Evolutionary conservation across 169 alveolate species (phyloP).

Genomic region (Plasmodium blacklocki): DNA sequence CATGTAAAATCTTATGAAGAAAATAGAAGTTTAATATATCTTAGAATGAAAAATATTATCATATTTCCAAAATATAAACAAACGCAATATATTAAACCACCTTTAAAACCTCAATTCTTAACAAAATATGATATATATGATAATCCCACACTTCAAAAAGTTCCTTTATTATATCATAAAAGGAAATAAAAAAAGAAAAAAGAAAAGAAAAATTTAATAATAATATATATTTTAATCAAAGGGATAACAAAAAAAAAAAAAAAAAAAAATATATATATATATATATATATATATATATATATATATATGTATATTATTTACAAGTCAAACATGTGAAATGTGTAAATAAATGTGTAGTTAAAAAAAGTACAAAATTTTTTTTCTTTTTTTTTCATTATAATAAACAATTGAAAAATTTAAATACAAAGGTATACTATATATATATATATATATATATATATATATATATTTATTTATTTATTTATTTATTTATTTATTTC

Average conservation of each 20-base stretch:
- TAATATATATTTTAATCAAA: too few species aligned
- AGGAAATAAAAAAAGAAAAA: conserved; percentile 1
- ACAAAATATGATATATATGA: conserved; percentile 86
- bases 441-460: too few species aligned
- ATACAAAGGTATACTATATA: too few species aligned
- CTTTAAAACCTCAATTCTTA: conserved; percentile 85
- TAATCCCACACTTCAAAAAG: conserved; percentile 86
- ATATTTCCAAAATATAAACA: conserved; percentile 37
- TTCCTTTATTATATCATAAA: conserved; percentile 61
- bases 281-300: too few species aligned
- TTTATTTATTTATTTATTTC: too few species aligned
- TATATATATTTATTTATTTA: too few species aligned
- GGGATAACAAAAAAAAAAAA: neutral
- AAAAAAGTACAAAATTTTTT: too few species aligned
- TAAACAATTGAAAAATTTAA: too few species aligned
- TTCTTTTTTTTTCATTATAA: too few species aligned
- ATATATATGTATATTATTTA: too few species aligned
- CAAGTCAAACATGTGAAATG: neutral
- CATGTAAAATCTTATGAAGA: conserved; percentile 89
- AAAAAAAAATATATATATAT: too few species aligned
- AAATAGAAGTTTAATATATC: conserved; percentile 83
- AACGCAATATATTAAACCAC: conserved; percentile 82
- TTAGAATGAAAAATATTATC: conserved; percentile 88
- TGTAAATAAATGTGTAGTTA: neutral
- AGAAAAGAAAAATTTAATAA: too few species aligned